A percentile compares a stretch with the other conserved stretches of the same genome.
Evolutionary conservation across 371 early-diverging fungal species (phyloP).

Genomic region (Apophysomyces variabilis): DNA sequence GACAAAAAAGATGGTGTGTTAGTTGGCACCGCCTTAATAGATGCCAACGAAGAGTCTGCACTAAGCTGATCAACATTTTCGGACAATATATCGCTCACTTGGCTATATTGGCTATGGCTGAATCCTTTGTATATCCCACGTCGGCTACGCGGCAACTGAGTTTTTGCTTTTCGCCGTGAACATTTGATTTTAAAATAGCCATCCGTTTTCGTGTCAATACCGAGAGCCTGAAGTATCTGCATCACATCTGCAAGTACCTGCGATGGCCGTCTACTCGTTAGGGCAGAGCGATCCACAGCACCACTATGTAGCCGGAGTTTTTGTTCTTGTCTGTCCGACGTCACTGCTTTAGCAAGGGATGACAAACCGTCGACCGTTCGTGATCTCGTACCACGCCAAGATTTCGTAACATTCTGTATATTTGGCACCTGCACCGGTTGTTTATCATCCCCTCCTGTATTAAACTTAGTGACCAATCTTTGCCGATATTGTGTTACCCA

Average conservation of each 20-base stretch:
- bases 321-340: not conserved
- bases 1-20: not conserved
- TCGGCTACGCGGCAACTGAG: not conserved
- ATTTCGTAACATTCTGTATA: not conserved
- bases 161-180: conserved; percentile 14
- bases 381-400: conserved; percentile 1
- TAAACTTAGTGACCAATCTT: not conserved
- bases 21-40: not conserved
- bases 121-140: no score
- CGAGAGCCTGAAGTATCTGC: conserved; percentile 19
- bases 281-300: conserved; percentile 15
- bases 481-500: no score
- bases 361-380: conserved; percentile 1
- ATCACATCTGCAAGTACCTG: conserved; percentile 15
- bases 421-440: not conserved
- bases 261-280: conserved; percentile 16
- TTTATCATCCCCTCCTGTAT: not conserved
- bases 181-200: conserved; percentile 24
- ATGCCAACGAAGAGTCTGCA: conserved; percentile 1
- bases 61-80: not conserved
- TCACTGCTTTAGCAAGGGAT: not conserved
- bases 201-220: conserved; percentile 14
- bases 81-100: not conserved
- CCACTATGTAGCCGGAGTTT: conserved; percentile 15
- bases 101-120: not conserved